Base-by-base conservation (phyloP, 768 basidiomycete genomes). In the Calocybe cyanea region DNA sequence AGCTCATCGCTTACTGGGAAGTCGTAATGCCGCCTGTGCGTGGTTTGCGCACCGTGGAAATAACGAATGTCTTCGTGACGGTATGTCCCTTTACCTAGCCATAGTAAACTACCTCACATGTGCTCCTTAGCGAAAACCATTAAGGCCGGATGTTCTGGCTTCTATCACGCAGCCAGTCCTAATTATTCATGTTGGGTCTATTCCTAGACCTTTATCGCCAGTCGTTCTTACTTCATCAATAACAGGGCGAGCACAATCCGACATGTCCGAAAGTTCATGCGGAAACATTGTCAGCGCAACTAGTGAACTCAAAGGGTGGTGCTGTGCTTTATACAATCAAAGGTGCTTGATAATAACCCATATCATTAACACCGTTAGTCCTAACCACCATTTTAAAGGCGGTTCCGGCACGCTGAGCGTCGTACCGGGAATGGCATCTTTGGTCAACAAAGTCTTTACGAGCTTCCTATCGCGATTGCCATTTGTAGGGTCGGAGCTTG, bases 1-100 rank as follows among this genome's bases (percentile, higher is more conserved):
- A 89, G 87, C 57, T 89, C 18, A 78, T 86, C 37, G 69, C 74
- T 18, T 83, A 74, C 58, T 89, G 85, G 84, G 73, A 81, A 60
- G 69, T 60, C 31, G 62, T 54, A 21, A 70, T 72, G 47, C 76
- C 85, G 21, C 87, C 85, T 0, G 64, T 60, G 33, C 71, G 69
- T 49, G 70, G 83, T 47, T 64, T 72, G 33, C 71, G 78, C 33
- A 56, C 75, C 7, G 70, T 77, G 15, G 78, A 82, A 52, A 71
- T 75, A 18, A 58, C 76, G 9, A 79, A 78, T 53, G 61, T 84
- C 13, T 63, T 81, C 46, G 62, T 82, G 57, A 83, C 87, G 56
- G 86, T 85, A 47, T 52, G 81, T 62, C 23, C 2, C 14, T 4
- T 38, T 18, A 44, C 39, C 23, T 25, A 31, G 38, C 15, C 20